Evolutionary conservation across 495 filamentous ascomycete genomes (phyloP).

Genomic region (Lasiosphaeris hirsuta): DNA sequence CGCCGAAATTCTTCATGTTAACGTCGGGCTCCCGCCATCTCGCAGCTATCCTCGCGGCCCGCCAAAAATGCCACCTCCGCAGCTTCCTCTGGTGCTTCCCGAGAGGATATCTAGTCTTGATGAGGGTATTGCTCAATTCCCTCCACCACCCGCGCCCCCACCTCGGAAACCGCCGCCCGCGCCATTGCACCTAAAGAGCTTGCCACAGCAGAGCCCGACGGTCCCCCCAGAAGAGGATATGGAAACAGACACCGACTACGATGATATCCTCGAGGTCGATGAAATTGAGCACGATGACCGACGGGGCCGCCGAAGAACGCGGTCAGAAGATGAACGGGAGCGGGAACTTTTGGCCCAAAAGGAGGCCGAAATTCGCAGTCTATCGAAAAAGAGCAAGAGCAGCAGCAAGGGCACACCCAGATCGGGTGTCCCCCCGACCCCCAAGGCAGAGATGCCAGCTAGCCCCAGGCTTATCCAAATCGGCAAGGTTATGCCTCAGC

Average conservation of each 20-base stretch:
- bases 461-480: conserved; percentile 32
- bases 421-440: conserved; percentile 20
- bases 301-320: conserved; percentile 78
- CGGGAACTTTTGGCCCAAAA: conserved; percentile 62
- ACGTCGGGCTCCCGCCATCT: conserved; percentile 44
- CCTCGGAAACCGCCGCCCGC: conserved; percentile 80
- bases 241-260: conserved; percentile 79
- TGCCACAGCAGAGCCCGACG: conserved; percentile 38
- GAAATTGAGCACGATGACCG: conserved; percentile 53
- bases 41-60: conserved; percentile 46
- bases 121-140: conserved; percentile 44
- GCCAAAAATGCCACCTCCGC: conserved; percentile 41
- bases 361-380: conserved; percentile 61
- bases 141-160: conserved; percentile 49
- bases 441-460: conserved; percentile 22
- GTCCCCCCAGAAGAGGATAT: conserved; percentile 51
- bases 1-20: conserved; percentile 42
- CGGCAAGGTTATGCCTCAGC: conserved; percentile 25
- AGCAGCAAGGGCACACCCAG: conserved; percentile 42
- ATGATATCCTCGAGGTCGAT: conserved; percentile 66
- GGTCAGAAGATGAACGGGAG: conserved; percentile 82
- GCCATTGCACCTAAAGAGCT: conserved; percentile 67
- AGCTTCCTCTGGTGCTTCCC: conserved; percentile 38
- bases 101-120: conserved; percentile 43
- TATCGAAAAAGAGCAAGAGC: conserved; percentile 60